Evolutionary conservation across 2,329 filamentous ascomycete genomes (phyloP), one percentile per base, ranked within the genome.

Genomic region (Aspergillus luchuensis): DNA sequence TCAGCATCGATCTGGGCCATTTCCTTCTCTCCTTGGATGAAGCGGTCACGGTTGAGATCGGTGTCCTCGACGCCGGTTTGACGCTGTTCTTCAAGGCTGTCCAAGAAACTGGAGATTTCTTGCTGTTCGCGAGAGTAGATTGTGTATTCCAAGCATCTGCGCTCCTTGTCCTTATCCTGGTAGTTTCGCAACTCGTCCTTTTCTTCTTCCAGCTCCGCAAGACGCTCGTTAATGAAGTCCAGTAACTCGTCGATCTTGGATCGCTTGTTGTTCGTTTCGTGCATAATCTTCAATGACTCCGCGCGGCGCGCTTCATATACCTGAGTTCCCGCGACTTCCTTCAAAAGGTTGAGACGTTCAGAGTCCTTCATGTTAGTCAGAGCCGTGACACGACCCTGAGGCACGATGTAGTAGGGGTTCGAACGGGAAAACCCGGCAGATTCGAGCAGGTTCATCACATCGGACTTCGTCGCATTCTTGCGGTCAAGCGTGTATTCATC

Each of bases 341-440:
- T 99, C 63, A 99, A 80, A 61, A 99, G 81, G 67, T 90, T 93
- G 64, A 99, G 80, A 56, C 95, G 87, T 75, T 97, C 93, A 1
- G 89, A 88, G 75, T 99, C 95, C 77, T 97, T 97, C 95, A 99
- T 99, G 75, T 98, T 99, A 48, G 95, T 99, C 72, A 99, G 83
- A 23, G 92, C 89, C 0, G 95, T 98, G 62, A 99, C 93, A 72
- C 95, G 92, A 57, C 95, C 95, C 76, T 99, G 95, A 0, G 96
- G 95, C 2, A 99, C 96, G 70, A 99, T 99, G 76, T 99, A 99
- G 82, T 98, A 99, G 25, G 95, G 95, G 75, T 99, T 99, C 59
- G 93, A 97, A 67, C 92, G 88, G 63, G 94, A 98, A 78, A 99
- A 98, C 19, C 95, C 95, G 13, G 95, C 95, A 7, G 92, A 96